Evolutionary conservation across 805 yeast species (phyloP).

Genomic region (Wickerhamomyces pijperi): DNA sequence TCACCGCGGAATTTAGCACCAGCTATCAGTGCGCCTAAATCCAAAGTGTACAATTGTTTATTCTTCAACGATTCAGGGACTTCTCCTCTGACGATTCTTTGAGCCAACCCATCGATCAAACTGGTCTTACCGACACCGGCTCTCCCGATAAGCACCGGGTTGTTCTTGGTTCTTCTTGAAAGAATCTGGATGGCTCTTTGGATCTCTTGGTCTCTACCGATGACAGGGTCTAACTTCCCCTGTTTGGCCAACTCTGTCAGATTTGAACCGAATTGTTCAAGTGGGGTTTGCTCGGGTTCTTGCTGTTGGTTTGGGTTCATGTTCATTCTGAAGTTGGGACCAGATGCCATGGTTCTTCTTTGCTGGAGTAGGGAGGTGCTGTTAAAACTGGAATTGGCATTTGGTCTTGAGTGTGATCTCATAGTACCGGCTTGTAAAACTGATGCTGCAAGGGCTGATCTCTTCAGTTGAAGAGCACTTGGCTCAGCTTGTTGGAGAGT

Average conservation of each 20-base stretch:
- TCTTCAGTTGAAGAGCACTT: neutral
- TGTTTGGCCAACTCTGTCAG: constrained; percentile 77
- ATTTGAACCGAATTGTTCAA: constrained; percentile 78
- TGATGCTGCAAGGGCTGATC: neutral
- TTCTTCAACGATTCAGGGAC: constrained; percentile 92
- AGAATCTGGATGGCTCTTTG: constrained; percentile 85
- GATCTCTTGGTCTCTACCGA: constrained; percentile 94
- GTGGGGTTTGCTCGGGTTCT: constrained; percentile 54
- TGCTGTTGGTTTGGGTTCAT: constrained; percentile 33
- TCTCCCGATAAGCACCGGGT: constrained; percentile 88
- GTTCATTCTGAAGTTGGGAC: constrained; percentile 15
- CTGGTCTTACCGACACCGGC: constrained; percentile 99
- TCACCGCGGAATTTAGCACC: constrained; percentile 97
- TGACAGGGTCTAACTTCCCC: constrained; percentile 92
- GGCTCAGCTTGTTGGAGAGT: neutral
- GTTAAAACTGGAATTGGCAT: too few relatives aligned
- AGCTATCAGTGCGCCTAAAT: constrained; percentile 79
- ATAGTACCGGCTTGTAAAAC: too few relatives aligned
- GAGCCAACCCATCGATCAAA: constrained; percentile 93
- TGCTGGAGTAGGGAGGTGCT: neutral
- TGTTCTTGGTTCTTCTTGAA: constrained; percentile 87
- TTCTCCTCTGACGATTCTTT: constrained; percentile 80
- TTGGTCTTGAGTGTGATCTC: too few relatives aligned
- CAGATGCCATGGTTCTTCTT: neutral
- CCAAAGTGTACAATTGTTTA: constrained; percentile 74